Base-by-base conservation (phyloP, 2,329 filamentous ascomycete genomes). In the Hypoxylon sp. region DNA sequence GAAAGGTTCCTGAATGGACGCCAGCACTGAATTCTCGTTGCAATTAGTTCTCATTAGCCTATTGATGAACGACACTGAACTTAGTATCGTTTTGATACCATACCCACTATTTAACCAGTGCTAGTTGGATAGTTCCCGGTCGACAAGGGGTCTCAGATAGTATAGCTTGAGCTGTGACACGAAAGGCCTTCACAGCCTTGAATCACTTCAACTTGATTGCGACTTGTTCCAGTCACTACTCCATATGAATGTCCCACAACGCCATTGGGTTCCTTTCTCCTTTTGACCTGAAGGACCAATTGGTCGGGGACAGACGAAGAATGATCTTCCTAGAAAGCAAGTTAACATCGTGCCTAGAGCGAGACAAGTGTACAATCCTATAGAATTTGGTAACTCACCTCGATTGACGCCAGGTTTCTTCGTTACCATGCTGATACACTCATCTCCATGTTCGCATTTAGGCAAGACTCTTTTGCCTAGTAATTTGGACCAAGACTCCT, bases 321-420 rank as follows among this genome's bases (percentile, higher is more conserved):
- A 91, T 0, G 87, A 88, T 37, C 89, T 83, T 4, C 87, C 86
- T 88, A 53, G 14, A 55, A 50, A 24, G 22, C 11, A 19, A 37
- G 50, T 71, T 58, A 70, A 44, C 37, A 50, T 42, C 29, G n/a
- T 48, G 52, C 5, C 14, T n/a, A 22, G 17, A 17, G 33, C 35
- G 35, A 29, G 5, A 14, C 24, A 33, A 22, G 5, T 10, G 13
- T 8, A 65, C 2, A 46, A 8, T 29, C 19, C 59, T 13, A 74
- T 67, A 54, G 46, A 55, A 51, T 52, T 17, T 31, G 29, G 8
- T 11, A 37, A 81, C 84, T 75, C 81, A 87, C 85, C 95, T 81
- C 78, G 91, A 75, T 98, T 99, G 70, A 93, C 83, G 1, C 96
- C 96, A 0, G 93, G 86, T 77, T 98, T 98, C 82, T 95, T 98